phyloP scores from a whole-genome alignment of 805 yeast species.

The Yarrowia sp. region DNA sequence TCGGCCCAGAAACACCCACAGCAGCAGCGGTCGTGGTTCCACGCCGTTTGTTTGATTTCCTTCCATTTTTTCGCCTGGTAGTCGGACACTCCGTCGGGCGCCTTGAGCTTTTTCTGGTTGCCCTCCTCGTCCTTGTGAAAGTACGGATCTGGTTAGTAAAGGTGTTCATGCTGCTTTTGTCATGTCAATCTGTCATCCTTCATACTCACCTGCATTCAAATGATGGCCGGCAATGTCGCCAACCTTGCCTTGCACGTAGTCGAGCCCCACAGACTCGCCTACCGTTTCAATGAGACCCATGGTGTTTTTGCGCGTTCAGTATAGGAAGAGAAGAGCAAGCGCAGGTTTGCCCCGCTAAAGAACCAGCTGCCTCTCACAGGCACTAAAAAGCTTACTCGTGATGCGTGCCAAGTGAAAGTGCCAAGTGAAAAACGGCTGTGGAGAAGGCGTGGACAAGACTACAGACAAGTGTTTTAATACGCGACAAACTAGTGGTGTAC shows the following conservation, averaged over 20 bases:
- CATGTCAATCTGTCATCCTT: background rate
- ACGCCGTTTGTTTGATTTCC: slow-evolving; percentile 69
- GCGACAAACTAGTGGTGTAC: no score
- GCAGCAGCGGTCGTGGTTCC: slow-evolving; percentile 83
- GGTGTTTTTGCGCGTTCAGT: background rate
- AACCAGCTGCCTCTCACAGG: no score
- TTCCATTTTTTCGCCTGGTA: slow-evolving; percentile 71
- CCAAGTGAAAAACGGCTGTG: no score
- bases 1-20: slow-evolving; percentile 68
- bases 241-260: background rate
- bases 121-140: slow-evolving; percentile 49
- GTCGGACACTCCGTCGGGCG: slow-evolving; percentile 58
- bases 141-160: slow-evolving; percentile 52
- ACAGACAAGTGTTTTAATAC: no score
- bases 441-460: no score
- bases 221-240: background rate
- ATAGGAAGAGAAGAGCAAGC: background rate
- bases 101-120: slow-evolving; percentile 50
- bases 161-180: no score
- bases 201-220: background rate
- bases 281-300: slow-evolving; percentile 13
- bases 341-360: background rate
- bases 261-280: slow-evolving; percentile 9
- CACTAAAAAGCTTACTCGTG: no score
- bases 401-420: no score